Evolutionary conservation across 1,284 basidiomycete species (phyloP).

Genomic region (Irpex lacteus): DNA sequence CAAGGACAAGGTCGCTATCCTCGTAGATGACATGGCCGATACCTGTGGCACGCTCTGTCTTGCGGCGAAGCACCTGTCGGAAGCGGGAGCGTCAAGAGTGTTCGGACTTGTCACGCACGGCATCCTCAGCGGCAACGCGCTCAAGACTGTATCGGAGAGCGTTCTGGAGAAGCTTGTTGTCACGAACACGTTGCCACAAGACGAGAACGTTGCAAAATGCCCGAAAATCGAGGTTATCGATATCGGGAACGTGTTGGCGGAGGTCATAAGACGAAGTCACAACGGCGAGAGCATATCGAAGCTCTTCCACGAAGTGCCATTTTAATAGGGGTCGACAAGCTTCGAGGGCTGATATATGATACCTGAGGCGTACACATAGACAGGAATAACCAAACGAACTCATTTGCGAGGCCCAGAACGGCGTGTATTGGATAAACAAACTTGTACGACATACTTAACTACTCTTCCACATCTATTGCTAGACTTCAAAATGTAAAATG

Average conservation of each 20-base stretch:
- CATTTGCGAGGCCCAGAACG: no score
- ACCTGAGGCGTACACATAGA: no score
- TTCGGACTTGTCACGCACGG: conserved; percentile 98
- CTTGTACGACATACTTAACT: no score
- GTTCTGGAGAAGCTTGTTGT: conserved; percentile 94
- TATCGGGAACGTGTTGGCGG: conserved; percentile 92
- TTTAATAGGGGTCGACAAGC: conserved; percentile 39
- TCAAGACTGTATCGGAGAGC: conserved; percentile 69
- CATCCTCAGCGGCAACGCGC: conserved; percentile 89
- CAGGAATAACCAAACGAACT: no score
- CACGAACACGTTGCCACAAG: conserved; percentile 97
- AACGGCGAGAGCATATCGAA: conserved; percentile 84
- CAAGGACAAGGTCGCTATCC: conserved; percentile 89
- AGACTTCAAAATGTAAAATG: no score
- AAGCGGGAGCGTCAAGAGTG: conserved; percentile 87
- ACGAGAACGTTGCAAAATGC: conserved; percentile 74
- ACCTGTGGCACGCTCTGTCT: conserved; percentile 97
- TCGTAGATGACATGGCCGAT: conserved; percentile 99
- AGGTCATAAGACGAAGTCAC: conserved; percentile 92
- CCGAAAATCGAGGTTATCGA: conserved; percentile 95
- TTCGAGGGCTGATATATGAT: no score
- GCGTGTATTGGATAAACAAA: no score
- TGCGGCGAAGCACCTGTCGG: conserved; percentile 85
- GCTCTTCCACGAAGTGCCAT: conserved; percentile 83
- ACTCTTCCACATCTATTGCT: no score